These are phyloP conservation scores for Neltuma alba DNA, from an alignment of 306 rosid genomes.

Conservation along the genomic window DNA sequence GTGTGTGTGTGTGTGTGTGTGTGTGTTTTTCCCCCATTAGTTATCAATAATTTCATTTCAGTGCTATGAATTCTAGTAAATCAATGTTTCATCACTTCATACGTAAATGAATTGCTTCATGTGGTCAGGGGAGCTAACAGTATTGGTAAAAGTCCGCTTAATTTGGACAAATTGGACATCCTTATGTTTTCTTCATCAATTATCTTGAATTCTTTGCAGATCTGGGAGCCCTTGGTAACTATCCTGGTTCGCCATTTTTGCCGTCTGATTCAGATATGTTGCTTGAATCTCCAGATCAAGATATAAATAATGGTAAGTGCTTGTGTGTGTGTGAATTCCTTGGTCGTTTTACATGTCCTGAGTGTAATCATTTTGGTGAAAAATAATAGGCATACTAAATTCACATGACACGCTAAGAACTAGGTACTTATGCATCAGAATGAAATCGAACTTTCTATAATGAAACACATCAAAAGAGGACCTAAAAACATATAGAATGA, in stretches of 20 bases:
- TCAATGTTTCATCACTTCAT: slow-evolving; percentile 5
- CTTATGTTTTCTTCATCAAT: slow-evolving; percentile 7
- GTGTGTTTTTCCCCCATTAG: no score
- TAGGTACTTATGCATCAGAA: neutral
- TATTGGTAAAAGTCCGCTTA: neutral
- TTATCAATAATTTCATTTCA: slow-evolving; percentile 6
- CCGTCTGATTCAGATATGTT: slow-evolving; percentile 90
- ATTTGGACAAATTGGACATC: neutral
- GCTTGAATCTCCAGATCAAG: slow-evolving; percentile 91
- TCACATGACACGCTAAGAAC: neutral
- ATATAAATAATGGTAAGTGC: slow-evolving; percentile 62
- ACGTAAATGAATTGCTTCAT: neutral
- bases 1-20: no score
- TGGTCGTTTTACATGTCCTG: neutral
- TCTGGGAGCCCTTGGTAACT: slow-evolving; percentile 90
- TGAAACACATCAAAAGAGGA: neutral
- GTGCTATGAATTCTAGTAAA: neutral
- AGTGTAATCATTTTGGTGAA: slow-evolving; percentile 8
- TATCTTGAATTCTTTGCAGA: slow-evolving; percentile 58
- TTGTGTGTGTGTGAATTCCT: neutral
- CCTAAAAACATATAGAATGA: neutral
- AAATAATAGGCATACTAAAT: neutral
- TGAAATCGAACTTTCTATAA: neutral
- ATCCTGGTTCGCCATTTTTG: slow-evolving; percentile 93
- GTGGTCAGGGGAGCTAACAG: neutral